Evolutionary conservation across 306 rosid species (phyloP), one percentile per base, ranked within the genome.

Genomic region (Myrica gale): DNA sequence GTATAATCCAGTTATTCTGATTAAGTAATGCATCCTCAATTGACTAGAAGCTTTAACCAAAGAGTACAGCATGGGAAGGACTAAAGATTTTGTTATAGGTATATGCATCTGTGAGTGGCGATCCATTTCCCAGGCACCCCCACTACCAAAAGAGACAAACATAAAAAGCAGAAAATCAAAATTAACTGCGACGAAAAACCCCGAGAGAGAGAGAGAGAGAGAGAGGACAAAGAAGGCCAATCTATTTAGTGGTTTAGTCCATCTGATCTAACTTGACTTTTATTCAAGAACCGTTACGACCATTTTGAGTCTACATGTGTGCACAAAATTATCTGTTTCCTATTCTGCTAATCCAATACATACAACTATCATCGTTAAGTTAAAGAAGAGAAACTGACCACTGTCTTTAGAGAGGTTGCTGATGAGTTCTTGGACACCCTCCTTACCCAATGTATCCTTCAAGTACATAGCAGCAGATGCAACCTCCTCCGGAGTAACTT

Each of bases 401-500:
- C 21, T 84, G 88, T 94, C 98, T 84, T 94, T 94, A 62, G 97
- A 94, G 69, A 94, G 98, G 80, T 71, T 92, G 83, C 95, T 88
- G 71, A 94, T 75, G 62, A 94, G 96, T 73, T 94, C 98, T 85
- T 94, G 95, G 74, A 94, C 82, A 74, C 98, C 98, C 81, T 94
- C 98, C 82, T 94, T 91, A 74, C 88, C 96, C 84, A 94, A 81
- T 42, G 97, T 90, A 77, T 94, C 81, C 88, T 94, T 94, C 55
- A 94, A 83, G 87, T 94, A 92, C 72, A 87, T 89, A 47, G 97
- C 97, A 63, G 98, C 98, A 60, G 90, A 80, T 41, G 98, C 98
- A 65, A 94, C 98, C 90, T 94, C 98, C 84, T 92, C 98, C 12
- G 98, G 88, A 80, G 96, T 90, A 54, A 94, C 98, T 87, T 94